Evolutionary conservation across 805 yeast species (phyloP), one percentile per base, ranked within the genome.

Genomic region (Metschnikowia dekortorum): DNA sequence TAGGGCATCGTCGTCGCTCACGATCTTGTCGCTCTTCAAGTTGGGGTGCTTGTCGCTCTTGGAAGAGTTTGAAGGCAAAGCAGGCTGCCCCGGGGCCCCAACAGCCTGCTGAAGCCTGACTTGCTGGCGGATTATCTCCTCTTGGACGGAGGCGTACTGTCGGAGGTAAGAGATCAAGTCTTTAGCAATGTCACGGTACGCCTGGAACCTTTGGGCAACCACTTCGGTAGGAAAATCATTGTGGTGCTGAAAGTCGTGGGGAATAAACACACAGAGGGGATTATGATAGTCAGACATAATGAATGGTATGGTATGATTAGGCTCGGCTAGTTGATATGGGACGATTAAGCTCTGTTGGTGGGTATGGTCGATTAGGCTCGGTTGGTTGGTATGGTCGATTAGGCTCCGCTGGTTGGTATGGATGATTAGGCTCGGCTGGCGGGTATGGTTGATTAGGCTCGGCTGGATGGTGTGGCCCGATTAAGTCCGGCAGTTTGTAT

Each of bases 121-220:
- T 56, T 89, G 94, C 61, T 89, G 96, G 52, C 96, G 81, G 34
- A 87, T 83, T 14, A 89, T 79, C 63, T 91, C 96, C 66, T 91
- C 97, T 64, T 90, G 94, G 50, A 88, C 91, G 11, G 87, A 79
- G 8, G 89, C 89, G 37, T 83, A 84, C 61, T 90, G 96, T 53
- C 79, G 80, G 54, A 92, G 74, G 62, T 92, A 92, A 43, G 78
- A 80, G 18, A 88, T 76, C 49, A 92, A 69, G 34, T 92, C 85
- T 53, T 83, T 82, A 50, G 90, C 83, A 49, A 91, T 81, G 38
- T 80, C 77, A 51, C 96, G 75, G 97, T 97, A 92, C 2, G 95
- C 85, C 45, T 83, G 78, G 65, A 92, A 91, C 54, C 98, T 75
- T 30, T 81, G 77, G 2, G 96, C 94, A 52, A 92, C 73, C 6